Conservation (phyloP, 768 basidiomycete genomes). For the Sporobolomyces roseus region DNA sequence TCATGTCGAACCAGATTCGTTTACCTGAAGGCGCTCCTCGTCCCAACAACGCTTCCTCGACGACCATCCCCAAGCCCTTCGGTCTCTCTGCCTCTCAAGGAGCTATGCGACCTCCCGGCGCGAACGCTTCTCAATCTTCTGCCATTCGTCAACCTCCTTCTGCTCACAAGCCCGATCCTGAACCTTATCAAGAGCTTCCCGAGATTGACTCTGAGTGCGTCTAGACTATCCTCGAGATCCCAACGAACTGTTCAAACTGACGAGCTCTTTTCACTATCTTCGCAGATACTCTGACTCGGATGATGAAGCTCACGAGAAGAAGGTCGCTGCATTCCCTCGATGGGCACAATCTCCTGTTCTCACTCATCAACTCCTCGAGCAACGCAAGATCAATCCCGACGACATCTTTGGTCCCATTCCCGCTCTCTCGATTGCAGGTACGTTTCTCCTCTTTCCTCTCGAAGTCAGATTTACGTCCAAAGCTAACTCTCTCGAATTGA, state of each 20-base stretch:
- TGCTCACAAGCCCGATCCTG: slow-evolving; percentile 19
- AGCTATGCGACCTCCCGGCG: slow-evolving; percentile 4
- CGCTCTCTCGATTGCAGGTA: slow-evolving; percentile 73
- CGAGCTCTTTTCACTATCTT: background rate
- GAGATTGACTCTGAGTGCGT: slow-evolving; percentile 92
- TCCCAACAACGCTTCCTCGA: slow-evolving; percentile 21
- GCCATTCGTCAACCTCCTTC: background rate
- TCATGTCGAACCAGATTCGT: slow-evolving; percentile 35
- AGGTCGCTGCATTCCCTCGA: slow-evolving; percentile 64
- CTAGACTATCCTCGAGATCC: slow-evolving; percentile 29
- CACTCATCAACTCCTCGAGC: slow-evolving; percentile 68
- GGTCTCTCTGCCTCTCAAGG: background rate
- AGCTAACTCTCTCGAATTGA: background rate
- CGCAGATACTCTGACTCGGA: slow-evolving; percentile 83
- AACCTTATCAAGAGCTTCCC: slow-evolving; percentile 65
- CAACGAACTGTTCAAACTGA: background rate
- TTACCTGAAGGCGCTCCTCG: slow-evolving; percentile 2
- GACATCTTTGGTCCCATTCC: slow-evolving; percentile 86
- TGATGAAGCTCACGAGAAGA: slow-evolving; percentile 71
- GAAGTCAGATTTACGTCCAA: background rate
- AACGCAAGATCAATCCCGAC: slow-evolving; percentile 69
- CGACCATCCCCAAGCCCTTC: slow-evolving; percentile 26
- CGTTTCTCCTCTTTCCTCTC: background rate
- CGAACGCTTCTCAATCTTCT: background rate
- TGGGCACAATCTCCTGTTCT: slow-evolving; percentile 94